Base-by-base conservation (phyloP, 805 yeast species). In the Candida cerambycidarum region DNA sequence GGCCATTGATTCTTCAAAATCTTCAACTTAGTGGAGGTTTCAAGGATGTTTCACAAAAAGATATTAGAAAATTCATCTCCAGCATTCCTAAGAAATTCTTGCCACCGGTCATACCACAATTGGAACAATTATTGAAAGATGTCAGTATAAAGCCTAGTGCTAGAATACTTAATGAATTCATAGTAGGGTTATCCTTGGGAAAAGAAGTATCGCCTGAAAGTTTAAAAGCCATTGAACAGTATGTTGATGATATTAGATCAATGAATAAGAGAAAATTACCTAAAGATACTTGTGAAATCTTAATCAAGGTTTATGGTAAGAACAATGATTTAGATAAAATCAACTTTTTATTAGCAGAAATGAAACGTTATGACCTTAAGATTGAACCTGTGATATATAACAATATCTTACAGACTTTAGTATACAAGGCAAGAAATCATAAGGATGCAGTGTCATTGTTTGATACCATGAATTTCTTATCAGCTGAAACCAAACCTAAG, bases 401-500 rank as follows among this genome's bases (percentile, higher is more conserved):
- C 3, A 77, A 79, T 31, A 70, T 84, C 5, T 55, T 87, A 32
- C 81, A 82, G 46, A 71, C 86, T 17, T 79, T 84, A 54, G 79
- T 81, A 5, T 70, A 67, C 46, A 71, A 78, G 41, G 55, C 71
- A 39, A 65, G 57, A 44, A 76, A 77, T 42, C 78, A 71, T 46
- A 59, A 68, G 13, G 80, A 83, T 47, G 95, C 96, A 0, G 75
- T 77, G 43, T 80, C 80, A 34, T 68, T 86, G 2, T 93, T 93
- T 62, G 89, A 84, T 50, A 79, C 88, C 47, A 81, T 93, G 89
- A 92, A 89, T 57, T 92, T 87, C 58, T 60, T 84, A 51, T 80
- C 93, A 1, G 55, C 69, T 4, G 66, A 69, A 19, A 79, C 89
- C 12, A 74, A 78, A 38, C 97, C 98, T 0, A 85, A 81, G 37